Evolutionary conservation across 148 eudicot species (phyloP), one percentile per base, ranked within the genome.

Genomic region (Camellia granthamiana): DNA sequence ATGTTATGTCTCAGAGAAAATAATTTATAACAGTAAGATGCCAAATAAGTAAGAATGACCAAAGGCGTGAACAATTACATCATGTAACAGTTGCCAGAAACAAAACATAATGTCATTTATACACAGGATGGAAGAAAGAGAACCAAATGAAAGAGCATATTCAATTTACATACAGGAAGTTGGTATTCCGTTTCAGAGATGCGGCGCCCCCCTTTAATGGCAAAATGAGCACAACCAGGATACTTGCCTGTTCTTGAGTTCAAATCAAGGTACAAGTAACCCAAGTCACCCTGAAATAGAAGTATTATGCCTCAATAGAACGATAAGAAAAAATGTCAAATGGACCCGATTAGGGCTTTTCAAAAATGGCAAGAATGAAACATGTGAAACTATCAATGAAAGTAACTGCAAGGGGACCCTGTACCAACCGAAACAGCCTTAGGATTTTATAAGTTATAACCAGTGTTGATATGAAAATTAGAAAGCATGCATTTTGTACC

Each of bases 151-250:
- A 43, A 21, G 71, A 41, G 14, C 59, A 70, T n/a, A 76, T 49
- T 62, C 13, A 38, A 5, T 63, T 68, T 49, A 60, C 97, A 74
- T 88, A 96, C 99, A 58, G 99, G 99, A 78, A 95, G 92, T 81
- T 96, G 99, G 84, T 93, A 93, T 74, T 96, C 97, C 72, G 94
- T 83, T 85, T 87, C 90, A 42, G 99, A 96, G 77, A 95, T 85
- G 66, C 87, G 85, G 8, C 98, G 92, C 2, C 98, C 99, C 54
- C 99, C 99, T 90, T 87, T 92, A 76, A 95, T 93, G 61, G 99
- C 92, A 92, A 93, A 95, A 90, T 95, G 99, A 84, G 99, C 99
- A 85, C 92, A 93, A 56, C 94, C 94, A 68, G 99, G 94, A 81
- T 92, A 94, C 84, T 96, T 96, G 43, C 91, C 93, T 81, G 83